phyloP scores from a whole-genome alignment of 2,329 filamentous ascomycete genomes.

The Aspergillus novofumigatus region DNA sequence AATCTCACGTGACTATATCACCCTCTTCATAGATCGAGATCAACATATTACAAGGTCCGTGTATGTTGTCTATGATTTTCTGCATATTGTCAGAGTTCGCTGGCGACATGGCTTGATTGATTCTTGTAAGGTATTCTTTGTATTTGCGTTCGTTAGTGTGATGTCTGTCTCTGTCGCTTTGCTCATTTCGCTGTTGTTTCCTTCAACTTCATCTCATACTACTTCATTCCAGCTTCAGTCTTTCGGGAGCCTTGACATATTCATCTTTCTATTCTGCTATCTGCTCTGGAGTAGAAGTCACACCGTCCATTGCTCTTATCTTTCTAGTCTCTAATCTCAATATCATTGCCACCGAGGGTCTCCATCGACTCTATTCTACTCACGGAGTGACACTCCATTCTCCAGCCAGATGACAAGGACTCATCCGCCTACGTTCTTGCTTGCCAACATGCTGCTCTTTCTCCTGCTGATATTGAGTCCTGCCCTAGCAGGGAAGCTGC shows the following conservation, averaged over 20 bases:
- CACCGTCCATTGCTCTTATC: neutral
- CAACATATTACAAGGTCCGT: neutral
- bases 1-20: conserved; percentile 13
- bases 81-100: neutral
- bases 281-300: neutral
- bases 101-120: neutral
- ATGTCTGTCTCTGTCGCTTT: neutral
- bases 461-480: neutral
- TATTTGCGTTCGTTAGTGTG: neutral
- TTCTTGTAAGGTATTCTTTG: neutral
- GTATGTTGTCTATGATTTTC: neutral
- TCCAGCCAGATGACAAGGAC: neutral
- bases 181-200: neutral
- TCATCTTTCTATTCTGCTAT: neutral
- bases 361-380: neutral
- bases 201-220: neutral
- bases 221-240: neutral
- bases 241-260: neutral
- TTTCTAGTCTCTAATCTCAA: neutral
- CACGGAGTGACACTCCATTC: neutral
- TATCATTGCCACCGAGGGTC: neutral
- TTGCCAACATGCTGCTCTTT: neutral
- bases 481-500: neutral
- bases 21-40: neutral
- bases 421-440: neutral